Evolutionary conservation across 805 yeast genomes (phyloP).

Genomic region (Candida incommunis): DNA sequence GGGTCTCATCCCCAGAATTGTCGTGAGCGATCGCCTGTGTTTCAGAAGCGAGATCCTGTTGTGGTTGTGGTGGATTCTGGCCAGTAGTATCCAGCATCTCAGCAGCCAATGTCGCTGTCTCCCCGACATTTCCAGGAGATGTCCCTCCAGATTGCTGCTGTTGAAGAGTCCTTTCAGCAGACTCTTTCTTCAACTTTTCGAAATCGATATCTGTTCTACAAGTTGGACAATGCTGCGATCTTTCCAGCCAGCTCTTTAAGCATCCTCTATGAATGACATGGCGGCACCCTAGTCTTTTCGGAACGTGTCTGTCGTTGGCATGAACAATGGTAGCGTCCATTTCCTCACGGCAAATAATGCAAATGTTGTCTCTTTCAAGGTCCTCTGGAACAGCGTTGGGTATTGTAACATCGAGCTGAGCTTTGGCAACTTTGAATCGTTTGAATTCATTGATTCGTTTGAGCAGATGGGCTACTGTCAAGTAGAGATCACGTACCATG

Average conservation of each 20-base stretch:
- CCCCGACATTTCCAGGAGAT: too few relatives aligned
- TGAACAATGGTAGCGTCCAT: slow-evolving; percentile 36
- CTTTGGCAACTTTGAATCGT: slow-evolving; percentile 25
- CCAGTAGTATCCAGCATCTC: too few relatives aligned
- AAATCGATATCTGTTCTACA: slow-evolving; percentile 45
- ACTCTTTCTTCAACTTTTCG: not conserved
- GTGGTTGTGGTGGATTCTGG: too few relatives aligned
- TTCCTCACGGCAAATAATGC: slow-evolving; percentile 89
- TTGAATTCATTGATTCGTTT: slow-evolving; percentile 17
- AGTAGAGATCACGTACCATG: slow-evolving; percentile 35
- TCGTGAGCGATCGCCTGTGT: too few relatives aligned
- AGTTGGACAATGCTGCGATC: slow-evolving; percentile 87
- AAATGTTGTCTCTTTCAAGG: slow-evolving; percentile 43
- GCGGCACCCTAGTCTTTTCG: slow-evolving; percentile 70
- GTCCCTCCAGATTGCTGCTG: too few relatives aligned
- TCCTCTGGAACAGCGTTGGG: slow-evolving; percentile 49
- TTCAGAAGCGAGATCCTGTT: too few relatives aligned
- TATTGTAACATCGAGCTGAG: slow-evolving; percentile 49
- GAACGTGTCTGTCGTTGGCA: slow-evolving; percentile 33
- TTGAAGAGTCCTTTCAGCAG: too few relatives aligned
- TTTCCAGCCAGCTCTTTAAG: slow-evolving; percentile 80
- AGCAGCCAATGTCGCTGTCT: too few relatives aligned
- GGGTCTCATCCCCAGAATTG: too few relatives aligned
- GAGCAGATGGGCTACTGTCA: slow-evolving; percentile 20
- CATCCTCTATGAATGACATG: slow-evolving; percentile 87